Base-by-base conservation (phyloP, 78 protist species). In the Polysphondylium violaceum region DNA sequence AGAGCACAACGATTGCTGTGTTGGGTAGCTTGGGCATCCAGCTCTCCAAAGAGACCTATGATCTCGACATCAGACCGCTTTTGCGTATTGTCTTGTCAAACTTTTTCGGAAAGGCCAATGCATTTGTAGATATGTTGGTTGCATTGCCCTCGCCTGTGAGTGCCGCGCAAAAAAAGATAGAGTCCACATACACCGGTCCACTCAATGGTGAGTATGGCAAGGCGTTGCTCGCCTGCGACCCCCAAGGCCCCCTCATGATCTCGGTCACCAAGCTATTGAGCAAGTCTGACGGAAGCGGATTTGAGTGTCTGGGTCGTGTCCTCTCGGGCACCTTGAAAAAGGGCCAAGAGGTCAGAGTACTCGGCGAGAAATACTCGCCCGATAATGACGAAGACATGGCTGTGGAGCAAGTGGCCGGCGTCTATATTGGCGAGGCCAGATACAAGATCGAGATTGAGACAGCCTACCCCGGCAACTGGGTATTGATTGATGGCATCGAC, bases 321-420 rank as follows among this genome's bases (percentile, higher is more conserved):
- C 60, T 88, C 81, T 36, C 99, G 27, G 99, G 99, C 16, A 96
- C 98, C 1, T 38, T 97, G 44, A 1, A 17, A 19, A 74, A 61
- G 1, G 95, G 96, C 7, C 27, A 36, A 64, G 40, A 25, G 0
- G 92, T 94, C 41, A 16, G 69, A 27, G 98, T 99, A 16, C 88
- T 98, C 12, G 99, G 99, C 11, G 99, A 98, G 76, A 69, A 55
- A 27, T 98, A 98, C 95, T 40, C 98, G 9, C 89, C 75, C 25
- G 98, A 96, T 4, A 99, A 99, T 76, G 92, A 88, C 7, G 99
- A 99, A 71, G 99, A 98, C 76, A 78, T 93, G 93, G 58, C 78
- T 16, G 23, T 56, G 2, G 67, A 40, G 38, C 33, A 29, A 17
- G 77, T 94, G 17, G 23, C 76, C 9, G 7, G 50, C 1, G 16